phyloP scores from a whole-genome alignment of 768 basidiomycete genomes.

The Tephrocybe rancida region DNA sequence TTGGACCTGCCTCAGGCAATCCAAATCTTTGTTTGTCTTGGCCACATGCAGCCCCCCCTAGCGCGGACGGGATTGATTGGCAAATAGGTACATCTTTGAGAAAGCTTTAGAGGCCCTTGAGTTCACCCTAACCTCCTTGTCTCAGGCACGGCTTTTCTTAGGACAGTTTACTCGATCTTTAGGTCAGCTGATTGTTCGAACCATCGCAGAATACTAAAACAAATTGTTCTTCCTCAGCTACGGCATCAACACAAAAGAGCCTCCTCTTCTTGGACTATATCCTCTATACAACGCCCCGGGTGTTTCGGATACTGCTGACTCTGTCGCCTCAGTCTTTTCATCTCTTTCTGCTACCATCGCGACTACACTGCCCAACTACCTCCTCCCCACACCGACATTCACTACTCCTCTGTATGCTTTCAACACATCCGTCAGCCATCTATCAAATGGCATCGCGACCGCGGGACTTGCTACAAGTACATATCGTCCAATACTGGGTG shows the following conservation, averaged over 20 bases:
- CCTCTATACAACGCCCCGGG: conserved; percentile 50
- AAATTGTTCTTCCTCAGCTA: conserved; percentile 46
- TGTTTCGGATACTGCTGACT: conserved; percentile 38
- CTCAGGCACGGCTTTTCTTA: conserved; percentile 64
- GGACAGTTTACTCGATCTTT: conserved; percentile 79
- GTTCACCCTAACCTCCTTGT: neutral
- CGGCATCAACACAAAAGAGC: conserved; percentile 73
- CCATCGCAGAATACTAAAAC: neutral
- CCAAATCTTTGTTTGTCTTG: conserved; percentile 74
- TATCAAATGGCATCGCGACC: conserved; percentile 54
- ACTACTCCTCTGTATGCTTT: conserved; percentile 67
- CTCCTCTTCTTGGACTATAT: conserved; percentile 81
- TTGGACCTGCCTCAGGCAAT: conserved; percentile 66
- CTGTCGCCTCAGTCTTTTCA: conserved; percentile 55
- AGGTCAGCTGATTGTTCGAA: conserved; percentile 40
- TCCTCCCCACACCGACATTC: conserved; percentile 64
- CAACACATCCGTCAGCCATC: conserved; percentile 64
- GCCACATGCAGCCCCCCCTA: conserved; percentile 69
- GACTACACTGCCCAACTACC: conserved; percentile 73
- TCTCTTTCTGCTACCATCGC: conserved; percentile 63
- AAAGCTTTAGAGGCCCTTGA: neutral
- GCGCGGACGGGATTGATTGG: conserved; percentile 80
- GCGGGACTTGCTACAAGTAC: conserved; percentile 74
- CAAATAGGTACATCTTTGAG: conserved; percentile 60
- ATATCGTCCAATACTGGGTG: conserved; percentile 60